These are phyloP conservation scores for Cercospora nicotianae DNA, from an alignment of 2,329 filamentous ascomycete genomes.

Conservation along the genomic window DNA sequence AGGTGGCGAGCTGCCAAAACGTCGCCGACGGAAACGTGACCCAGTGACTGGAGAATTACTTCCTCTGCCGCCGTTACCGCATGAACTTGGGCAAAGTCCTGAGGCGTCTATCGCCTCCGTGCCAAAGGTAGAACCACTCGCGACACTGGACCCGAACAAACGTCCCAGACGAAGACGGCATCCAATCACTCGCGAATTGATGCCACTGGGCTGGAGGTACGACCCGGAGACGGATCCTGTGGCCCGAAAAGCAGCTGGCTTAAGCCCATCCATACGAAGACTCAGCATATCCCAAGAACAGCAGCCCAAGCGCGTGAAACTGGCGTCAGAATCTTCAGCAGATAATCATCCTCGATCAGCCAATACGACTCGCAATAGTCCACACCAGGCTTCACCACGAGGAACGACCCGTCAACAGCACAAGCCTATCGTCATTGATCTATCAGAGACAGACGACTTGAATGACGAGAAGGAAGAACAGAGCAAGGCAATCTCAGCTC, in stretches of 20 bases:
- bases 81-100: not conserved
- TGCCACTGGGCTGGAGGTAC: conserved; percentile 37
- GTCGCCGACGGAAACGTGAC: conserved; percentile 35
- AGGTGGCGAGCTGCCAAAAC: conserved; percentile 18
- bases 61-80: conserved; percentile 22
- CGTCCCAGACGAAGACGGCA: conserved; percentile 33
- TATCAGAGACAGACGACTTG: conserved; percentile 15
- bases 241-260: conserved; percentile 11
- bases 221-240: conserved; percentile 22
- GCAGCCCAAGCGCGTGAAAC: conserved; percentile 24
- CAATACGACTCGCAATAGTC: not conserved
- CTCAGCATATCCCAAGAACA: conserved; percentile 26
- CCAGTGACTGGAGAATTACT: conserved; percentile 34
- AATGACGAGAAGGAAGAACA: not conserved
- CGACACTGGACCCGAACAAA: conserved; percentile 21
- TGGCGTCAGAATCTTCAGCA: conserved; percentile 24
- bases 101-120: not conserved
- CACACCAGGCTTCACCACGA: not conserved
- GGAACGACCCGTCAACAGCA: not conserved
- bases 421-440: not conserved
- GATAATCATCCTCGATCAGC: conserved; percentile 10
- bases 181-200: conserved; percentile 35
- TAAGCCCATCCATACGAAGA: conserved; percentile 12
- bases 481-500: not conserved
- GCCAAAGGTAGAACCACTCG: not conserved